phyloP scores from a whole-genome alignment of 352 stramenopile genomes.

The Pythium diclinum region DNA sequence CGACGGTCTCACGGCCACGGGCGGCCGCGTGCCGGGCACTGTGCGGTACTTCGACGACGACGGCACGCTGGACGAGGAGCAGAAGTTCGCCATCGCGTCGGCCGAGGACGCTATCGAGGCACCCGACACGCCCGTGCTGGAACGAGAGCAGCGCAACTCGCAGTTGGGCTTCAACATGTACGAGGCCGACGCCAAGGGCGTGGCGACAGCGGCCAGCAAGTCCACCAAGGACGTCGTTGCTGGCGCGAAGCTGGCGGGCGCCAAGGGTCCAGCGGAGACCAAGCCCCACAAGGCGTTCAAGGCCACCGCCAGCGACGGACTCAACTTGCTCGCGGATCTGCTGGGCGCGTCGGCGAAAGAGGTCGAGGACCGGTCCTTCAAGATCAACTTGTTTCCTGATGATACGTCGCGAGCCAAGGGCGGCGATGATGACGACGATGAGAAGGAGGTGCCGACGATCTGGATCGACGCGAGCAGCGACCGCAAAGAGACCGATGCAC shows the following conservation, averaged over 20 bases:
- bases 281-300: constrained; percentile 71
- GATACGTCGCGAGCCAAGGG: constrained; percentile 34
- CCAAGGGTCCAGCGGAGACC: constrained; percentile 29
- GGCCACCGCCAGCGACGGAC: constrained; percentile 69
- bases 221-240: constrained; percentile 58
- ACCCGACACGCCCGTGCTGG: constrained; percentile 48
- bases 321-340: constrained; percentile 85
- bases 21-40: constrained; percentile 62
- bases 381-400: constrained; percentile 79
- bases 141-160: constrained; percentile 53
- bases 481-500: constrained; percentile 47
- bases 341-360: constrained; percentile 57
- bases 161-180: constrained; percentile 85
- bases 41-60: constrained; percentile 71
- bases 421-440: constrained; percentile 51
- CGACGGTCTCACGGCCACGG: constrained; percentile 68
- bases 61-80: constrained; percentile 57
- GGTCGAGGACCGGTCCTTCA: constrained; percentile 60
- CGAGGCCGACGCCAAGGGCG: constrained; percentile 65
- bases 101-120: constrained; percentile 48
- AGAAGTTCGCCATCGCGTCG: constrained; percentile 59
- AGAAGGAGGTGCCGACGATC: constrained; percentile 68
- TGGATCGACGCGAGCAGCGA: constrained; percentile 81
- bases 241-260: constrained; percentile 50
- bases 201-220: constrained; percentile 7